Percentiles rank a stretch among this genome's conserved stretches.
These are phyloP conservation scores for Ogataea nakhonphanomensis DNA, from an alignment of 805 yeast species.

Conservation along the genomic window DNA sequence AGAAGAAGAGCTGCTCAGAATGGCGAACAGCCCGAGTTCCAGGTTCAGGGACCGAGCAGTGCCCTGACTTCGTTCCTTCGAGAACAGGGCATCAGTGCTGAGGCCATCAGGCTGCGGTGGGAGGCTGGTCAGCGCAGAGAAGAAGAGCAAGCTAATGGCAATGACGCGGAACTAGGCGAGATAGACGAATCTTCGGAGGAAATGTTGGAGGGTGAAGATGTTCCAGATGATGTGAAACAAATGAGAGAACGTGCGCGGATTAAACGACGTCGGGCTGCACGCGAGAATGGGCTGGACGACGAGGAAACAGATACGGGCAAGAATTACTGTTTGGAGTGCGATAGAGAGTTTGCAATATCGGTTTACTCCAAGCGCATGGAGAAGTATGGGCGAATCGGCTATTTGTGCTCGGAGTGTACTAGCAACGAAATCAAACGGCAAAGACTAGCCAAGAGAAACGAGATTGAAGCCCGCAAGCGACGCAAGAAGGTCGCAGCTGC, in stretches of 20 bases:
- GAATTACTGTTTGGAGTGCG: constrained; percentile 58
- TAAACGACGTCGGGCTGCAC: constrained; percentile 39
- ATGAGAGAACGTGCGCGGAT: constrained; percentile 22
- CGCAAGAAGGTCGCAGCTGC: constrained; percentile 83
- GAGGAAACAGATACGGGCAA: constrained; percentile 48
- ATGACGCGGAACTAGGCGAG: constrained; percentile 23
- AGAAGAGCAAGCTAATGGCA: constrained; percentile 29
- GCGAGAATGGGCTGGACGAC: constrained; percentile 26
- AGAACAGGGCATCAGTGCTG: constrained; percentile 87
- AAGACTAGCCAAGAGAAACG: constrained; percentile 45
- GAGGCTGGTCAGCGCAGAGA: constrained; percentile 34
- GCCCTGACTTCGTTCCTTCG: constrained; percentile 86
- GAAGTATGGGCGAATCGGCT: constrained; percentile 52
- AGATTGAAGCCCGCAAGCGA: constrained; percentile 63
- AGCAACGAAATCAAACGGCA: constrained; percentile 41
- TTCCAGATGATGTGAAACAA: constrained; percentile 17
- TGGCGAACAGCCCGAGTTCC: constrained; percentile 12
- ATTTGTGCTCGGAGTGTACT: constrained; percentile 63
- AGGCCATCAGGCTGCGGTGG: constrained; percentile 54
- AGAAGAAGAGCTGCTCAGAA: constrained; percentile 22
- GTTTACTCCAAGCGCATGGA: constrained; percentile 59
- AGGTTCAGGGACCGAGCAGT: constrained; percentile 64
- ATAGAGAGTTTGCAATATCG: constrained; percentile 51
- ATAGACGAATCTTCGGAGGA: constrained; percentile 26
- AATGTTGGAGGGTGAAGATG: constrained; percentile 36